Evolutionary conservation across 2,329 filamentous ascomycete species (phyloP).

Genomic region (Botrytis elliptica): DNA sequence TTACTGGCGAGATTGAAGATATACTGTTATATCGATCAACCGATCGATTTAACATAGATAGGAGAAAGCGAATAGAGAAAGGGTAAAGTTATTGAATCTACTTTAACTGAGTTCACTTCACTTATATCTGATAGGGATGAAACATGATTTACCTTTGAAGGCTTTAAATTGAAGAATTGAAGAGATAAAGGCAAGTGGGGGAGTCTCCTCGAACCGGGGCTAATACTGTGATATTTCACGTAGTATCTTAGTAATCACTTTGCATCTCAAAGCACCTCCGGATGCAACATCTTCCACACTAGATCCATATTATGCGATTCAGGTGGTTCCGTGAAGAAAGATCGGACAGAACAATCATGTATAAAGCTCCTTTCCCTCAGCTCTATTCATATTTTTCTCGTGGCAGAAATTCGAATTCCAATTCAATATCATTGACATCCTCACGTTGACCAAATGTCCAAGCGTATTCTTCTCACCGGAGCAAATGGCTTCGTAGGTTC

Average conservation of each 20-base stretch:
- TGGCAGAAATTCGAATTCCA: neutral
- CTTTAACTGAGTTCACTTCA: neutral
- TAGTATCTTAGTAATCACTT: neutral
- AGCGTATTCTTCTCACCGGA: constrained; percentile 37
- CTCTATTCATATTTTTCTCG: neutral
- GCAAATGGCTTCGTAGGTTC: constrained; percentile 38
- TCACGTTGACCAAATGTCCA: constrained; percentile 24
- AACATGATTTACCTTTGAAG: neutral
- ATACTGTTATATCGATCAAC: neutral
- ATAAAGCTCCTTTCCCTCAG: neutral
- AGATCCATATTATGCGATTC: neutral
- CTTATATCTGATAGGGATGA: neutral
- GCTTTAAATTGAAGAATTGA: neutral
- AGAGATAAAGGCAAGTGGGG: neutral
- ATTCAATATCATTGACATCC: neutral
- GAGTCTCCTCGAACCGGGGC: neutral
- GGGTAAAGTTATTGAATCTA: neutral
- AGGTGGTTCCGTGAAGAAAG: neutral
- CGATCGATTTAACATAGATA: neutral
- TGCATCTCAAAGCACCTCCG: neutral
- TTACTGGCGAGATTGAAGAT: neutral
- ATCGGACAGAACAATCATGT: neutral
- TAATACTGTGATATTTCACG: no score
- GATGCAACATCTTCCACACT: neutral
- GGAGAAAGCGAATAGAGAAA: neutral